phyloP scores from a whole-genome alignment of 1,139 yeast species.

The Pichia sp. region DNA sequence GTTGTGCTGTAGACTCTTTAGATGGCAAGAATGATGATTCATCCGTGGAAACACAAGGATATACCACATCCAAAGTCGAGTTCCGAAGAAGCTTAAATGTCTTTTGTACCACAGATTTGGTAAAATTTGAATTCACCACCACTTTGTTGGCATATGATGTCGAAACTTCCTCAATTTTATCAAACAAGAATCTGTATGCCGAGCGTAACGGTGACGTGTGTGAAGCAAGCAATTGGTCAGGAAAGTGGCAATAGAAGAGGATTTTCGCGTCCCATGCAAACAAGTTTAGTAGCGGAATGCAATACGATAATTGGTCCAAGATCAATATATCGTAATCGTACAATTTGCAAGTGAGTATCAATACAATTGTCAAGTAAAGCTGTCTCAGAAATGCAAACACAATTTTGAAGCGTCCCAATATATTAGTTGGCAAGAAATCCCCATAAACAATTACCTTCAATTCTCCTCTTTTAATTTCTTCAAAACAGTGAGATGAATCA shows the following conservation, averaged over 20 bases:
- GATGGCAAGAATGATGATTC: constrained; percentile 8
- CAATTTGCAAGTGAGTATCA: constrained; percentile 46
- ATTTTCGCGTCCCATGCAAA: constrained; percentile 39
- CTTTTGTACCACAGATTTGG: constrained; percentile 57
- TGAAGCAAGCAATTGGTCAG: constrained; percentile 73
- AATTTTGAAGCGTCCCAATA: constrained; percentile 64
- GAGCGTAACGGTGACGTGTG: constrained; percentile 49
- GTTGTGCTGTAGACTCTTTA: no score
- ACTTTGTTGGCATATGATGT: constrained; percentile 71
- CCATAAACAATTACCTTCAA: constrained; percentile 70
- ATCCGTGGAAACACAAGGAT: constrained; percentile 73
- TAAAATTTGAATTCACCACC: constrained; percentile 83
- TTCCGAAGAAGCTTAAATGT: constrained; percentile 42
- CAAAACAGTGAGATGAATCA: constrained; percentile 80
- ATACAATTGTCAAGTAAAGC: constrained; percentile 47
- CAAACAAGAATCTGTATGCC: constrained; percentile 76
- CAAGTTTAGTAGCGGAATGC: constrained; percentile 65
- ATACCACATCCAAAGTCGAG: constrained; percentile 60
- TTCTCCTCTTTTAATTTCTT: constrained; percentile 59
- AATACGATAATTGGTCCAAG: constrained; percentile 83
- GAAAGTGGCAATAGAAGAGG: constrained; percentile 92
- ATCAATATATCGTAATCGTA: constrained; percentile 60
- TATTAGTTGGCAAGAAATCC: constrained; percentile 68
- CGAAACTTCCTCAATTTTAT: constrained; percentile 70
- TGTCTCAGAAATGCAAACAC: constrained; percentile 83